Percentiles rank a stretch among this genome's conserved stretches.
These are phyloP conservation scores for Tulasnella sp. DNA, from an alignment of 768 basidiomycete genomes.

Conservation along the genomic window DNA sequence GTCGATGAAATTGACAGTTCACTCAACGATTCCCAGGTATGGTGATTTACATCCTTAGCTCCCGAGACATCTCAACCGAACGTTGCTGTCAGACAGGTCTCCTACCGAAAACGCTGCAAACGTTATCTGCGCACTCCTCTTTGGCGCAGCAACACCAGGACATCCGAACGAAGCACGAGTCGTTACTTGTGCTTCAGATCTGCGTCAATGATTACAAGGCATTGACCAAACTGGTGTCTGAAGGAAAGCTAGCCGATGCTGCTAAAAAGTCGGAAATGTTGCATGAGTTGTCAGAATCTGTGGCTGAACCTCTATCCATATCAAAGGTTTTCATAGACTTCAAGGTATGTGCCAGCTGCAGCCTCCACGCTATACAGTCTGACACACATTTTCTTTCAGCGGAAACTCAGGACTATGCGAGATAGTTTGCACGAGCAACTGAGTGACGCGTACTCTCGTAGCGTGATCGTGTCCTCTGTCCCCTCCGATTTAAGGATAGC, in stretches of 20 bases:
- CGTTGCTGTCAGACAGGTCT: conserved; percentile 46
- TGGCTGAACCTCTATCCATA: conserved; percentile 39
- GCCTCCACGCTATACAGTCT: neutral
- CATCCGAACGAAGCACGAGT: conserved; percentile 37
- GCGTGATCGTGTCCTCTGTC: neutral
- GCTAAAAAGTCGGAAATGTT: conserved; percentile 34
- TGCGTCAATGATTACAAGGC: conserved; percentile 38
- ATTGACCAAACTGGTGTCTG: conserved; percentile 36
- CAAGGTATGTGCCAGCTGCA: conserved; percentile 8
- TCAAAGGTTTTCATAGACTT: conserved; percentile 30
- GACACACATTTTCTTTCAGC: neutral
- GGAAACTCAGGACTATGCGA: conserved; percentile 6
- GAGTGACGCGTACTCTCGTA: conserved; percentile 9
- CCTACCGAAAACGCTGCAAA: conserved; percentile 42
- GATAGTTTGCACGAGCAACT: conserved; percentile 18
- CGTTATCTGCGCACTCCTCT: conserved; percentile 45
- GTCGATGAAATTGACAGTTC: conserved; percentile 39
- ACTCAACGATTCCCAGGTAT: conserved; percentile 50
- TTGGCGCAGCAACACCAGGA: conserved; percentile 52
- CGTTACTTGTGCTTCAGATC: conserved; percentile 41
- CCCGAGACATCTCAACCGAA: neutral
- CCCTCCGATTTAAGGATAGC: neutral
- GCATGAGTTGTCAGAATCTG: conserved; percentile 33
- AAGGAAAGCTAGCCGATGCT: conserved; percentile 53
- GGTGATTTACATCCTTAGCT: neutral